Percentiles rank a stretch among this genome's conserved stretches.
phyloP scores from a whole-genome alignment of 441 rosid species.

The Aleurites moluccanus region DNA sequence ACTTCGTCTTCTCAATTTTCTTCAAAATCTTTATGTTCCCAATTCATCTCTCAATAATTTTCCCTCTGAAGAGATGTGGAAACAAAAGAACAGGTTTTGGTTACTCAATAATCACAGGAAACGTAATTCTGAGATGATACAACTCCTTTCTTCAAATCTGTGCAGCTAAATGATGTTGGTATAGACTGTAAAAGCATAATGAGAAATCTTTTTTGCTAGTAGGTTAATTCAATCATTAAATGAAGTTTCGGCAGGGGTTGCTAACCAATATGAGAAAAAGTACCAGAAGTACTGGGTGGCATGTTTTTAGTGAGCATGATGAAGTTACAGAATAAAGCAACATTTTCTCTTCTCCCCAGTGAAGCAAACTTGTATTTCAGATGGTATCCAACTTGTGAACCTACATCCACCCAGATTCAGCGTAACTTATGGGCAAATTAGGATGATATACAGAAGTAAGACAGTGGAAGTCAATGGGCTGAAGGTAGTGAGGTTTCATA shows the following conservation, averaged over 20 bases:
- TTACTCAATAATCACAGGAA: neutral
- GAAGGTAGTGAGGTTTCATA: neutral
- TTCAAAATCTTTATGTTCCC: neutral
- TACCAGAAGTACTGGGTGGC: no score
- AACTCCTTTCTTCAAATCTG: neutral
- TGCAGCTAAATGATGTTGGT: neutral
- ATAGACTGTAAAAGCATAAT: neutral
- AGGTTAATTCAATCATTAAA: neutral
- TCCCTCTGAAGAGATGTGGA: no score
- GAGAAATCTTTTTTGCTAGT: neutral
- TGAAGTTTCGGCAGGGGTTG: neutral
- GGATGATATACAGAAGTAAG: neutral
- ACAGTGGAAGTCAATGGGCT: neutral
- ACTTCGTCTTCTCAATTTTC: neutral
- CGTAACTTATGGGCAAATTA: neutral
- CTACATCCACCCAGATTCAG: neutral
- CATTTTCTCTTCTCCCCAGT: neutral
- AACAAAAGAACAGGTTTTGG: neutral
- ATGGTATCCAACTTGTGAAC: neutral
- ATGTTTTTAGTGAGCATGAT: no score
- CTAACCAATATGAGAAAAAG: neutral
- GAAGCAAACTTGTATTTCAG: neutral
- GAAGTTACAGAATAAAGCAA: neutral
- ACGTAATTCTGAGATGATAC: neutral
- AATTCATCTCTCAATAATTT: no score